phyloP scores from a whole-genome alignment of 176 grass and related monocot species.

The Pontederia paniculata region DNA sequence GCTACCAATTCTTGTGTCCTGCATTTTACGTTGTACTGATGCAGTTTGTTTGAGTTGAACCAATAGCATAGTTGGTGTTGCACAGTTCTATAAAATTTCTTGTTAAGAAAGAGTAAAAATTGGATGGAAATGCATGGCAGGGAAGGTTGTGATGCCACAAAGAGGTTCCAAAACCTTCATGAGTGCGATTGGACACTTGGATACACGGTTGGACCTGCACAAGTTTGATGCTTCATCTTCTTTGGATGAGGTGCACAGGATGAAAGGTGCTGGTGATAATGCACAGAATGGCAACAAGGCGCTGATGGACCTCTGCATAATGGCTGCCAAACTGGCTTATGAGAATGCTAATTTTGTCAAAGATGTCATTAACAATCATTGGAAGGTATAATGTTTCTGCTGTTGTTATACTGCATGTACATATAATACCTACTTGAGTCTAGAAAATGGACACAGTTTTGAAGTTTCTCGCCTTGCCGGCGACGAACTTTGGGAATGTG shows the following conservation, averaged over 20 bases:
- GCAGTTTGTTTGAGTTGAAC: too few species aligned
- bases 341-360: slow-evolving; percentile 25
- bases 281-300: not conserved
- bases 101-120: too few species aligned
- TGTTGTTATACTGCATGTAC: not conserved
- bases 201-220: slow-evolving; percentile 23
- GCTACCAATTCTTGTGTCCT: too few species aligned
- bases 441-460: too few species aligned
- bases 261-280: not conserved
- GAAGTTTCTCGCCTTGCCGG: too few species aligned
- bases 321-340: slow-evolving; percentile 40
- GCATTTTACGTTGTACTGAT: too few species aligned
- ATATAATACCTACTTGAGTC: not conserved
- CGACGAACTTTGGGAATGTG: too few species aligned
- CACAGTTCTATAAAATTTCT: too few species aligned
- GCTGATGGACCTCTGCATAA: slow-evolving; percentile 31
- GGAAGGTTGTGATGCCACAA: slow-evolving; percentile 21
- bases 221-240: slow-evolving; percentile 2
- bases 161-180: slow-evolving; percentile 25
- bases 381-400: slow-evolving; percentile 20
- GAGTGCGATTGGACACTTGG: slow-evolving; percentile 29
- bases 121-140: slow-evolving; percentile 1
- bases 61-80: too few species aligned
- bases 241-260: not conserved
- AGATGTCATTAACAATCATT: slow-evolving; percentile 16